phyloP scores from a whole-genome alignment of 768 basidiomycete species.

The Suillus discolor region DNA sequence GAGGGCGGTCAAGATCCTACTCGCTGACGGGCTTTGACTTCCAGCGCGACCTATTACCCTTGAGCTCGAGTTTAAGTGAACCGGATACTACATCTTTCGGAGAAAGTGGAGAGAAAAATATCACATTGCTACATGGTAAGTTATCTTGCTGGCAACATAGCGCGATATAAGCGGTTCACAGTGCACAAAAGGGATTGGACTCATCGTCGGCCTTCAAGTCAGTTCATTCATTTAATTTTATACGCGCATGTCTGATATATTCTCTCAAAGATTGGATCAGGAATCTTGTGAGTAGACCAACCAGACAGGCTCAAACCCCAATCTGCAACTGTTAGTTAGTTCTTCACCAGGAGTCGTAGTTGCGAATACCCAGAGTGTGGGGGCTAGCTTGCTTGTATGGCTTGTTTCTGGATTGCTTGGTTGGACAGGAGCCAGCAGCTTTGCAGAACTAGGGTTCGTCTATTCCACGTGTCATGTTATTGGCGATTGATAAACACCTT shows the following conservation, averaged over 20 bases:
- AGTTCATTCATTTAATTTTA: not conserved
- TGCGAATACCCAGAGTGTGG: constrained; percentile 86
- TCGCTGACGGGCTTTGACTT: constrained; percentile 81
- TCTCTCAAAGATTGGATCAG: constrained; percentile 74
- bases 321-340: constrained; percentile 40
- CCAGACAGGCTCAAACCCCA: not conserved
- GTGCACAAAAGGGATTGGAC: constrained; percentile 59
- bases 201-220: constrained; percentile 84
- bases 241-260: constrained; percentile 4
- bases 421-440: constrained; percentile 97
- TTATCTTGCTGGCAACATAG: constrained; percentile 3
- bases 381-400: constrained; percentile 89
- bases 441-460: constrained; percentile 85
- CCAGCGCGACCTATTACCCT: constrained; percentile 73
- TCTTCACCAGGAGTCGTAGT: constrained; percentile 93
- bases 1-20: constrained; percentile 53
- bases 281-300: constrained; percentile 73
- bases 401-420: constrained; percentile 77
- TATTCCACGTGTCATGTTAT: not conserved
- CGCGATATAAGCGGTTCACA: constrained; percentile 29
- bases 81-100: constrained; percentile 48
- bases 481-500: not conserved
- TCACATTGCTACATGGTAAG: constrained; percentile 77
- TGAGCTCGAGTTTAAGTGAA: constrained; percentile 77
- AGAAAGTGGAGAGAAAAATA: constrained; percentile 65